Percentiles rank a stretch among this genome's conserved stretches.
These are phyloP conservation scores for Aspergillus sp. DNA, from an alignment of 2,329 filamentous ascomycete species.

Conservation along the genomic window DNA sequence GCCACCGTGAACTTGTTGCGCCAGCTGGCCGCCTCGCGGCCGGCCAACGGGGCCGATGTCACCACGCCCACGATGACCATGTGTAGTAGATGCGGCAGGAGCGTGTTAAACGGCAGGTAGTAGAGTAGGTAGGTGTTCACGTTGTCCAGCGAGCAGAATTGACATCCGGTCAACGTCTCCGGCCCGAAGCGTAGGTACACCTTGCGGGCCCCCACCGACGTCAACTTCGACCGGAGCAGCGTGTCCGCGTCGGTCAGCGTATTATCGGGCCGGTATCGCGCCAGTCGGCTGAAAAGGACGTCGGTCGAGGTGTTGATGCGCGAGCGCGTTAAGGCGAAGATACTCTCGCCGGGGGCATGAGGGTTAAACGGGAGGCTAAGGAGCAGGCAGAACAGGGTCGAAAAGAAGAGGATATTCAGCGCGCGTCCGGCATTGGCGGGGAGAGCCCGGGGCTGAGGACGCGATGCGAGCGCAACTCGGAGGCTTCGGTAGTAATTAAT, in stretches of 20 bases:
- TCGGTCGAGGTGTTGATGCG: slow-evolving; percentile 83
- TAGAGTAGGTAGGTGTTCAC: slow-evolving; percentile 75
- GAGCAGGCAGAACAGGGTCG: slow-evolving; percentile 54
- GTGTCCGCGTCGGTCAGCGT: slow-evolving; percentile 57
- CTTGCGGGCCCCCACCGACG: slow-evolving; percentile 68
- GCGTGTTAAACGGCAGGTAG: slow-evolving; percentile 65
- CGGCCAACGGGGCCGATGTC: slow-evolving; percentile 68
- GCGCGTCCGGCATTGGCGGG: slow-evolving; percentile 36
- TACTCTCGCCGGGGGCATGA: slow-evolving; percentile 54
- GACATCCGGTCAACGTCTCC: slow-evolving; percentile 68
- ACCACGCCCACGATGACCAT: slow-evolving; percentile 68
- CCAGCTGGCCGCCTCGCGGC: slow-evolving; percentile 66
- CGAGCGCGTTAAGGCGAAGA: slow-evolving; percentile 75
- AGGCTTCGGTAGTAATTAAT: slow-evolving; percentile 39
- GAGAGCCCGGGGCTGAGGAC: slow-evolving; percentile 39
- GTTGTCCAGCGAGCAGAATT: slow-evolving; percentile 77
- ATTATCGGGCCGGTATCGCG: slow-evolving; percentile 39
- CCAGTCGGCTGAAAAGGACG: slow-evolving; percentile 77
- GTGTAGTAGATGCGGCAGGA: slow-evolving; percentile 79
- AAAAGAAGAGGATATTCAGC: slow-evolving; percentile 54
- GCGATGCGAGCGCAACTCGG: slow-evolving; percentile 33
- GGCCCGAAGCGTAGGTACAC: slow-evolving; percentile 85
- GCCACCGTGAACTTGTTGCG: slow-evolving; percentile 67
- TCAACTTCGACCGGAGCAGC: slow-evolving; percentile 66
- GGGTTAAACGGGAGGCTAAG: slow-evolving; percentile 70